Evolutionary conservation across 2,329 filamentous ascomycete genomes (phyloP).

Genomic region (Teratosphaeriaceae sp.): DNA sequence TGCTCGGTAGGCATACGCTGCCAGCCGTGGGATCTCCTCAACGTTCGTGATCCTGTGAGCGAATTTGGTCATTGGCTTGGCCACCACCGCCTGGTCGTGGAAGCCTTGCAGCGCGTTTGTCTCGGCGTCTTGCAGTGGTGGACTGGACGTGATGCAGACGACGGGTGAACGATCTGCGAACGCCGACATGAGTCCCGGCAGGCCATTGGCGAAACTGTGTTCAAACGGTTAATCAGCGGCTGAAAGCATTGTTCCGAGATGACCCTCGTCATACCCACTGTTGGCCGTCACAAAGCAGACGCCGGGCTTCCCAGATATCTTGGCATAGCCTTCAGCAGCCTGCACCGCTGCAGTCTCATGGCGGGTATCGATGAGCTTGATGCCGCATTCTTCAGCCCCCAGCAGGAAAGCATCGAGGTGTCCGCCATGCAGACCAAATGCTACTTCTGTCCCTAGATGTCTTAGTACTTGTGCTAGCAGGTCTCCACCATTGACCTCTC

Average conservation of each 20-base stretch:
- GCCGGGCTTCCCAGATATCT: constrained; percentile 38
- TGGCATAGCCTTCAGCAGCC: constrained; percentile 42
- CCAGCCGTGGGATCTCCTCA: constrained; percentile 40
- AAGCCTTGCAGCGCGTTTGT: constrained; percentile 43
- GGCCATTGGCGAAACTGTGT: constrained; percentile 40
- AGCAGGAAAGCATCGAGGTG: constrained; percentile 45
- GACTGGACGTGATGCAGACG: constrained; percentile 40
- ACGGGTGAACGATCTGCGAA: constrained; percentile 40
- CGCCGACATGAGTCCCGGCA: constrained; percentile 42
- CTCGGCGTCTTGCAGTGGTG: constrained; percentile 39
- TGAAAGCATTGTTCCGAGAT: background rate
- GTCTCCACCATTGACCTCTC: constrained; percentile 41
- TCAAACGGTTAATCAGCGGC: no score
- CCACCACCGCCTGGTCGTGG: constrained; percentile 41
- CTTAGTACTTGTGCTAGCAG: constrained; percentile 40
- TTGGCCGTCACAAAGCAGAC: constrained; percentile 45
- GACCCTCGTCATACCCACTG: constrained; percentile 33
- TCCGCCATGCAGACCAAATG: constrained; percentile 43
- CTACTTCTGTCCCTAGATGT: constrained; percentile 36
- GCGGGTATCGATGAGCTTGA: constrained; percentile 39
- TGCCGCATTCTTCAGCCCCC: constrained; percentile 35
- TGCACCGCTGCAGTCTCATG: constrained; percentile 45
- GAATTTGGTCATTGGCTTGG: constrained; percentile 41
- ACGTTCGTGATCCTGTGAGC: constrained; percentile 39
- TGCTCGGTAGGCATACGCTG: constrained; percentile 36